These are phyloP conservation scores for Xylariaceae sp. DNA, from an alignment of 2,329 filamentous ascomycete species.

Conservation along the genomic window DNA sequence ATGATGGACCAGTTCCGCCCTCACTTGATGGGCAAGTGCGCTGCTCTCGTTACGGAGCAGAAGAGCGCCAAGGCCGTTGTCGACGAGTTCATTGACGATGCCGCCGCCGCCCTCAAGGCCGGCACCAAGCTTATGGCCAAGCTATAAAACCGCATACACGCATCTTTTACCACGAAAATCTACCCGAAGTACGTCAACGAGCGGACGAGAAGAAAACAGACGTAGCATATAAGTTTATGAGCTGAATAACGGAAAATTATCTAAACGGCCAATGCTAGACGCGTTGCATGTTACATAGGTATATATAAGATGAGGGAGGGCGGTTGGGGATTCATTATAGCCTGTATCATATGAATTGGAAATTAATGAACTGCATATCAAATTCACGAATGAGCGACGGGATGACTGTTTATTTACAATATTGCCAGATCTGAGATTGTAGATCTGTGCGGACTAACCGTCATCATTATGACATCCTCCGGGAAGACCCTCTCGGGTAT, in stretches of 20 bases:
- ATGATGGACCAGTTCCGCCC: conserved; percentile 66
- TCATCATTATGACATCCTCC: too few relatives aligned
- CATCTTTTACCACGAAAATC: neutral
- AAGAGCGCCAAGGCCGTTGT: conserved; percentile 88
- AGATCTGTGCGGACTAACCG: neutral
- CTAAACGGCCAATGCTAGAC: neutral
- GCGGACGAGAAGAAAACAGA: neutral
- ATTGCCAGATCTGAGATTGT: too few relatives aligned
- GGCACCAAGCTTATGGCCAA: conserved; percentile 66
- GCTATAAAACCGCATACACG: conserved; percentile 45
- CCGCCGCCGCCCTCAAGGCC: conserved; percentile 62
- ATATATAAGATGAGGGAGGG: neutral
- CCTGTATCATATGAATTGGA: too few relatives aligned
- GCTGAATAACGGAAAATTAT: neutral
- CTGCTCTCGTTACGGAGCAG: conserved; percentile 88
- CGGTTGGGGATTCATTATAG: too few relatives aligned
- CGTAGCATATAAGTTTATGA: neutral
- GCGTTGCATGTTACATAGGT: neutral
- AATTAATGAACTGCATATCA: too few relatives aligned
- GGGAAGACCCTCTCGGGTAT: neutral
- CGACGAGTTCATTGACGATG: conserved; percentile 87
- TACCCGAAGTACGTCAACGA: neutral
- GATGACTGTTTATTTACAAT: too few relatives aligned
- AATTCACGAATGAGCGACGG: too few relatives aligned
- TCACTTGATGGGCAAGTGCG: conserved; percentile 80